These are phyloP conservation scores for Buxus sempervirens DNA, from an alignment of 164 flowering plant genomes.

Conservation along the genomic window DNA sequence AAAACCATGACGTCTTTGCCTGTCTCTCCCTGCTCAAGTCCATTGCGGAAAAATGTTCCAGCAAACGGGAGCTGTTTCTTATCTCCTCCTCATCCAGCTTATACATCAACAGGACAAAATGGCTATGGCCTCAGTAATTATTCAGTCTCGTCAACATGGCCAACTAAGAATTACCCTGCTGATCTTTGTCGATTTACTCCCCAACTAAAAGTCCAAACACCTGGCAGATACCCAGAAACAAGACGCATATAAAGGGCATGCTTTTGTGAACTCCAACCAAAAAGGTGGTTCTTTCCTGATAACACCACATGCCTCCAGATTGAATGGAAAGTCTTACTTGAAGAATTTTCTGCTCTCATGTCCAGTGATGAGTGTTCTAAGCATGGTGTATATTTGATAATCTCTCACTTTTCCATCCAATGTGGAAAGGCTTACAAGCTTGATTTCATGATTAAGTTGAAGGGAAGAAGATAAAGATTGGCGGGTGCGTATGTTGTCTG, in stretches of 20 bases:
- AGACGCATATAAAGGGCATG: conserved; percentile 24
- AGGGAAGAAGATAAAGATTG: too few species aligned
- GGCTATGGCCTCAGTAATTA: conserved; percentile 28
- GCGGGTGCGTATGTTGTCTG: too few species aligned
- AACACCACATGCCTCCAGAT: background rate
- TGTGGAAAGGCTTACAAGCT: too few species aligned
- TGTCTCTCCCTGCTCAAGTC: conserved; percentile 68
- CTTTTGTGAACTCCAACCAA: background rate
- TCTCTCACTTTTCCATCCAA: too few species aligned
- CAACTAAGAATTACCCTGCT: conserved; percentile 19
- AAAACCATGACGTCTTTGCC: conserved; percentile 59
- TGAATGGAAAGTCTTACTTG: too few species aligned
- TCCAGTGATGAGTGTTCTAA: too few species aligned
- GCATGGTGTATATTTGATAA: too few species aligned
- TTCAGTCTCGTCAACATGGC: conserved; percentile 25
- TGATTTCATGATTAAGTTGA: too few species aligned
- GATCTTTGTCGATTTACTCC: conserved; percentile 39
- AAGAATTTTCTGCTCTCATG: too few species aligned
- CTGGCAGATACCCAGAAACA: conserved; percentile 35
- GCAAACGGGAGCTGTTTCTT: conserved; percentile 45
- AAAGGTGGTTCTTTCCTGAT: background rate
- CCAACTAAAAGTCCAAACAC: conserved; percentile 28
- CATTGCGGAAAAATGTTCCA: conserved; percentile 44
- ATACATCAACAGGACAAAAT: conserved; percentile 30
- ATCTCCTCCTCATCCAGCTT: conserved; percentile 71